Conservation (phyloP, 208 protist species). For the Endotrypanum monterogeii region DNA sequence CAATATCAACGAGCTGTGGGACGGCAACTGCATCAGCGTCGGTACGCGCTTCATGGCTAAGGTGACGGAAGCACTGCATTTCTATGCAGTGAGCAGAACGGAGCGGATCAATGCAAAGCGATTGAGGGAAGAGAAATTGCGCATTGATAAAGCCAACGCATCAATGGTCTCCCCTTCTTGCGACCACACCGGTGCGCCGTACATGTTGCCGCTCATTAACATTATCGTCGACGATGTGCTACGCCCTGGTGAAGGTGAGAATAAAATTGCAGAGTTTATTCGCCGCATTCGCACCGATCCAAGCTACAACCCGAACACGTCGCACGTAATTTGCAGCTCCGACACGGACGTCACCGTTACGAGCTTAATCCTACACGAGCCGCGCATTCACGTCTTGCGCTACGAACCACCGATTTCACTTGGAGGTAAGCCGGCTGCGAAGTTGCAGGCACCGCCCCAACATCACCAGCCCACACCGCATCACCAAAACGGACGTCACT, state of each 20-base stretch:
- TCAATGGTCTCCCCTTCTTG: not conserved
- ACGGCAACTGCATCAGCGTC: slow-evolving; percentile 86
- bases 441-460: slow-evolving; percentile 12
- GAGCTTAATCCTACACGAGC: slow-evolving; percentile 97
- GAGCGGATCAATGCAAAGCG: slow-evolving; percentile 90
- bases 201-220: slow-evolving; percentile 49
- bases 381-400: slow-evolving; percentile 95
- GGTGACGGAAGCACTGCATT: slow-evolving; percentile 73
- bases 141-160: not conserved
- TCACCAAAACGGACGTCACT: slow-evolving; percentile 1
- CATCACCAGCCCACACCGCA: slow-evolving; percentile 9
- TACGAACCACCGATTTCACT: slow-evolving; percentile 92
- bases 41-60: slow-evolving; percentile 87
- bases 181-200: not conserved
- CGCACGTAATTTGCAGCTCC: slow-evolving; percentile 98
- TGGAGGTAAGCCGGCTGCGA: slow-evolving; percentile 36
- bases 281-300: slow-evolving; percentile 74
- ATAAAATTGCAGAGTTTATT: slow-evolving; percentile 89
- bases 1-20: slow-evolving; percentile 62
- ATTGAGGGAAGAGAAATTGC: slow-evolving; percentile 33
- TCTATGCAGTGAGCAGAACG: slow-evolving; percentile 74
- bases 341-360: slow-evolving; percentile 99
- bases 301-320: slow-evolving; percentile 97
- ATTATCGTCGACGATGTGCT: slow-evolving; percentile 95
- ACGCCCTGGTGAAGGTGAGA: slow-evolving; percentile 97